Percentiles rank a stretch among this genome's conserved stretches.
Evolutionary conservation across 805 yeast genomes (phyloP).

Genomic region (Myxozyma melibiosi): DNA sequence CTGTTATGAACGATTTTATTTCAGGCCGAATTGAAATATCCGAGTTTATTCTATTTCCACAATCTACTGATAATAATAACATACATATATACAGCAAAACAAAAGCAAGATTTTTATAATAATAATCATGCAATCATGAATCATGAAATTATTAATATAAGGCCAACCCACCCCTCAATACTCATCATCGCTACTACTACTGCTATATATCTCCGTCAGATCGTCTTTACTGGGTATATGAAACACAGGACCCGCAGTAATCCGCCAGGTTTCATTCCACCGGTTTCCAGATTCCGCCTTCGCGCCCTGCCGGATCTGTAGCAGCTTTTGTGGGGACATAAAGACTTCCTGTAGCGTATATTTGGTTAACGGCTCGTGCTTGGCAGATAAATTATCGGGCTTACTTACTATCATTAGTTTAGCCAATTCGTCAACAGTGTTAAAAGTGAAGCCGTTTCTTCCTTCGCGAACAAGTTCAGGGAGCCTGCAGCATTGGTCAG

Average conservation of each 20-base stretch:
- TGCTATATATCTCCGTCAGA: conserved; percentile 24
- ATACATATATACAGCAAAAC: neutral
- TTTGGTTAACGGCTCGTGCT: neutral
- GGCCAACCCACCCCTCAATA: neutral
- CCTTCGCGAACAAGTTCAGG: conserved; percentile 71
- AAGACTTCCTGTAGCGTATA: conserved; percentile 34
- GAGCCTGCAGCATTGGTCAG: conserved; percentile 39
- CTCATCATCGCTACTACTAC: conserved; percentile 29
- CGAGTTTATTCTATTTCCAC: too few species aligned
- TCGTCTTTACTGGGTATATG: conserved; percentile 32
- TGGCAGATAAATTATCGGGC: neutral
- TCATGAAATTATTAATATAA: neutral
- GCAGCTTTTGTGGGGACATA: conserved; percentile 40
- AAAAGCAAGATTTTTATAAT: neutral
- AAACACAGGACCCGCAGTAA: conserved; percentile 49
- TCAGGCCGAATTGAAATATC: too few species aligned
- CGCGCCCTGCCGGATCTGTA: conserved; percentile 66
- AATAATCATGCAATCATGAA: neutral
- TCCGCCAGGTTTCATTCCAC: conserved; percentile 80
- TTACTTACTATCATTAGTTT: conserved; percentile 34
- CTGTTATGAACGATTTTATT: too few species aligned
- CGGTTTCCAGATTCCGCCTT: conserved; percentile 62
- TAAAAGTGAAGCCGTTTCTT: conserved; percentile 67
- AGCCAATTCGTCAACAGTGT: conserved; percentile 49
- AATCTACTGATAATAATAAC: too few species aligned